Conservation (phyloP, 495 filamentous ascomycete genomes). For the Aspergillus wentii region DNA sequence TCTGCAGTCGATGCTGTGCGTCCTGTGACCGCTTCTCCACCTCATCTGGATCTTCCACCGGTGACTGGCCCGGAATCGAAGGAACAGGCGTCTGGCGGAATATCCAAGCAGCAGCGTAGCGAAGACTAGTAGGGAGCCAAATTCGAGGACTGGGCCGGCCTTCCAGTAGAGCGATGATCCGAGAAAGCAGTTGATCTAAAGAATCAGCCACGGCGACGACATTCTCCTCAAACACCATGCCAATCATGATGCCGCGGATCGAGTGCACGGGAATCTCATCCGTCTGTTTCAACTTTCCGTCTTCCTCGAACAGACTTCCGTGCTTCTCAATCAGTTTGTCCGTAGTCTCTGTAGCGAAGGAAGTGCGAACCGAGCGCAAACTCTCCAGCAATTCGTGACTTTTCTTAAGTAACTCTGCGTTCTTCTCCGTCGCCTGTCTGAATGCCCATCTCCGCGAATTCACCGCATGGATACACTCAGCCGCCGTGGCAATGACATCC, state of each 20-base stretch:
- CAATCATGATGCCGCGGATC: slow-evolving; percentile 9
- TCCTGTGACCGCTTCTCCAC: slow-evolving; percentile 17
- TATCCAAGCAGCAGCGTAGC: slow-evolving; percentile 9
- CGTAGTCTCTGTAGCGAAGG: slow-evolving; percentile 6
- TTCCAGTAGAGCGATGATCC: slow-evolving; percentile 1
- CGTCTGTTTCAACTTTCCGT: slow-evolving; percentile 1
- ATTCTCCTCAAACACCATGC: slow-evolving; percentile 18
- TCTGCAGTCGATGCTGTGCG: slow-evolving; percentile 23
- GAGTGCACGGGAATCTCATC: slow-evolving; percentile 6
- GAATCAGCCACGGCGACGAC: slow-evolving; percentile 9
- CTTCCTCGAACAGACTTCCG: slow-evolving; percentile 9
- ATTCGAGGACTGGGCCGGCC: slow-evolving; percentile 3
- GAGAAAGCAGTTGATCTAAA: slow-evolving; percentile 4
- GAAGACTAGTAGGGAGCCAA: slow-evolving; percentile 10
- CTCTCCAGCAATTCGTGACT: background rate
- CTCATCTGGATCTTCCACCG: slow-evolving; percentile 18
- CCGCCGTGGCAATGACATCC: slow-evolving; percentile 2
- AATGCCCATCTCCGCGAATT: slow-evolving; percentile 10
- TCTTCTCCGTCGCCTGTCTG: slow-evolving; percentile 1
- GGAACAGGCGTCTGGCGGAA: background rate
- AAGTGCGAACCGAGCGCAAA: slow-evolving; percentile 1
- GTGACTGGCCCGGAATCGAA: background rate
- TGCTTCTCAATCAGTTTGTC: slow-evolving; percentile 7
- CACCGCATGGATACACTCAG: slow-evolving; percentile 7
- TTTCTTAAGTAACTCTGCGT: background rate